phyloP scores from a whole-genome alignment of 345 rosid species.

The Acer yangbiense region DNA sequence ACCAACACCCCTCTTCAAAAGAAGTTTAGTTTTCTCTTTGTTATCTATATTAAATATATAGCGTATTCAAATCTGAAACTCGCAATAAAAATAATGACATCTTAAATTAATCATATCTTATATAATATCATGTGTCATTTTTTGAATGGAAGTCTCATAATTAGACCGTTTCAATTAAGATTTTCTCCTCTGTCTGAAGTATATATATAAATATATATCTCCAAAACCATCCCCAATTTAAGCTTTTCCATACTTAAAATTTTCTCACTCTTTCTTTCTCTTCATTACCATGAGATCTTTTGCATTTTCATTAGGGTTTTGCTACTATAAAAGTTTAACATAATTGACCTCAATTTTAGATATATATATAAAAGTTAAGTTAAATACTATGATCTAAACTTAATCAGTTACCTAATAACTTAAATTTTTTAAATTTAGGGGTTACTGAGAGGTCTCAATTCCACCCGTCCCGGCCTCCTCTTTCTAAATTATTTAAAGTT shows the following conservation, averaged over 20 bases:
- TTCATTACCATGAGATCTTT: not conserved
- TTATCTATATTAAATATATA: not conserved
- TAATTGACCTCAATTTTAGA: not conserved
- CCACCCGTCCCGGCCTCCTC: no score
- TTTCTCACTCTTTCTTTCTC: no score
- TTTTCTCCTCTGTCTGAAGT: not conserved
- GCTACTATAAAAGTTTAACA: not conserved
- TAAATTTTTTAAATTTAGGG: not conserved
- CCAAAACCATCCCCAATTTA: not conserved
- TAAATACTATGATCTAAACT: not conserved
- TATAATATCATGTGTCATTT: not conserved
- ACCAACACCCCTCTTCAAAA: not conserved
- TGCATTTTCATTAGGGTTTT: not conserved
- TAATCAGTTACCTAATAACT: not conserved
- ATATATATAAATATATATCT: no score
- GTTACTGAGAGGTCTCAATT: not conserved
- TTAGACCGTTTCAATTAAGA: not conserved
- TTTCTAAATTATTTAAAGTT: not conserved
- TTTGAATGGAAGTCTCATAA: no score
- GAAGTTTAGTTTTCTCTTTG: not conserved
- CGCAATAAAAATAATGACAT: not conserved
- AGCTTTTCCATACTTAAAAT: not conserved
- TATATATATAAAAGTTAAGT: no score
- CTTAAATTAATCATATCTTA: not conserved
- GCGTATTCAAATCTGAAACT: no score